Evolutionary conservation across 805 yeast genomes (phyloP), one percentile per base, ranked within the genome.

Genomic region (Candida xyloterini): DNA sequence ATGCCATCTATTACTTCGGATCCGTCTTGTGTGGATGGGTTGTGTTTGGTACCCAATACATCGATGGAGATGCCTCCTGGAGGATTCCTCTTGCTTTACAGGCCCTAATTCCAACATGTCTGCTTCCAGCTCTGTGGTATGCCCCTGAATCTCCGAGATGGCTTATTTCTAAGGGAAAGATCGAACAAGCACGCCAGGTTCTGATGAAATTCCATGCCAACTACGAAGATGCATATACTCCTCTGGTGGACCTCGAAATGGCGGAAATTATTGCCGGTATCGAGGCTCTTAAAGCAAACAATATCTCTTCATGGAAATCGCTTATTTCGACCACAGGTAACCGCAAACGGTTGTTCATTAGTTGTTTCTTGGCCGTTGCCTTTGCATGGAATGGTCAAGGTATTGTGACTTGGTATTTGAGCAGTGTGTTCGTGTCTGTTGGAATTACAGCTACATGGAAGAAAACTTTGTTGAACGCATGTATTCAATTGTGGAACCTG

Each of bases 391-490:
- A 69, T 8, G 76, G 76, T 48, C 69, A 68, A 48, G 71, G 71
- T 42, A 58, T 70, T 39, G 72, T 71, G 13, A 62, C 71, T 7
- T 68, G 67, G 62, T 70, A 70, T 55, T 53, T 71, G 43, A 64
- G n/a, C 40, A 48, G 11, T 68, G 81, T 76, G 13, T 64, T 77
- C 47, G 53, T 59, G 42, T 68, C 77, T 18, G 74, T 77, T 53
- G 81, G 82, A 43, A 71, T 76, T 50, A 72, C 73, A 33, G 65
- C 63, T n/a, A 59, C 66, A 18, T 58, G 58, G 34, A 57, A 60
- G 40, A 76, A 76, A 56, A 65, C 75, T 40, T 55, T 70, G 35
- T 67, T 75, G 53, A 76, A 76, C 53, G 79, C 75, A 40, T 69
- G 71, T 43, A 65, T 74, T 46, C 69, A 66, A 68, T 57, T 71